phyloP scores from a whole-genome alignment of 768 basidiomycete genomes.

The Suillus clintonianus region DNA sequence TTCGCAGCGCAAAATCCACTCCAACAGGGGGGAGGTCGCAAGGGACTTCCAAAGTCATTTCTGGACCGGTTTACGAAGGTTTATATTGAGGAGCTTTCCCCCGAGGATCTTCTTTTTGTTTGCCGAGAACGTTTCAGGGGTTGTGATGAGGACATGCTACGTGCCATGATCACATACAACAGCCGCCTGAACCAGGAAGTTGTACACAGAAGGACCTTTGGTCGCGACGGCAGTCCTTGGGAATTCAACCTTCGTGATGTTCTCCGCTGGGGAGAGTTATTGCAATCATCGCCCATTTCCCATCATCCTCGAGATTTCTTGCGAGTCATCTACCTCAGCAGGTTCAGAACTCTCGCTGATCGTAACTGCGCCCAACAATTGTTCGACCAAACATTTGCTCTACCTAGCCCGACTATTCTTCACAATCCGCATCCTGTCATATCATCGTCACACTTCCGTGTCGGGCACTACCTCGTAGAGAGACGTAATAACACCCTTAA shows the following conservation, averaged over 20 bases:
- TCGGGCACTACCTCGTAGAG: constrained; percentile 59
- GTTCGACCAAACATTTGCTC: constrained; percentile 56
- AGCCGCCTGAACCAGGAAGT: constrained; percentile 67
- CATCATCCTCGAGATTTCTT: constrained; percentile 65
- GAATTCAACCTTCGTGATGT: constrained; percentile 98
- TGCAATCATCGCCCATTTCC: constrained; percentile 33
- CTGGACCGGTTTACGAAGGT: constrained; percentile 99
- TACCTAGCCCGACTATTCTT: constrained; percentile 35
- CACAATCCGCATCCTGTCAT: constrained; percentile 37
- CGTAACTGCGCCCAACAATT: constrained; percentile 49
- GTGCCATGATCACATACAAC: constrained; percentile 84
- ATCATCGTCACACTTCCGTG: constrained; percentile 52
- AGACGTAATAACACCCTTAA: constrained; percentile 35
- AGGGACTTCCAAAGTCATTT: constrained; percentile 96
- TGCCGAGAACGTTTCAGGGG: constrained; percentile 74
- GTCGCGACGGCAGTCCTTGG: constrained; percentile 86
- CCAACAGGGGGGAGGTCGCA: constrained; percentile 94
- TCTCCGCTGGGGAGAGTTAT: constrained; percentile 79
- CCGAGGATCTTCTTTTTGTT: constrained; percentile 76
- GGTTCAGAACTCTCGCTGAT: constrained; percentile 80
- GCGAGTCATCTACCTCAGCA: constrained; percentile 75
- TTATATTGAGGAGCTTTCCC: constrained; percentile 81
- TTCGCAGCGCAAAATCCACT: constrained; percentile 98
- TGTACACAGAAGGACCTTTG: constrained; percentile 65
- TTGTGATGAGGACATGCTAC: constrained; percentile 53